Percentiles rank a stretch among this genome's conserved stretches.
phyloP scores from a whole-genome alignment of 495 filamentous ascomycete genomes.

The Podospora pseudopauciseta region DNA sequence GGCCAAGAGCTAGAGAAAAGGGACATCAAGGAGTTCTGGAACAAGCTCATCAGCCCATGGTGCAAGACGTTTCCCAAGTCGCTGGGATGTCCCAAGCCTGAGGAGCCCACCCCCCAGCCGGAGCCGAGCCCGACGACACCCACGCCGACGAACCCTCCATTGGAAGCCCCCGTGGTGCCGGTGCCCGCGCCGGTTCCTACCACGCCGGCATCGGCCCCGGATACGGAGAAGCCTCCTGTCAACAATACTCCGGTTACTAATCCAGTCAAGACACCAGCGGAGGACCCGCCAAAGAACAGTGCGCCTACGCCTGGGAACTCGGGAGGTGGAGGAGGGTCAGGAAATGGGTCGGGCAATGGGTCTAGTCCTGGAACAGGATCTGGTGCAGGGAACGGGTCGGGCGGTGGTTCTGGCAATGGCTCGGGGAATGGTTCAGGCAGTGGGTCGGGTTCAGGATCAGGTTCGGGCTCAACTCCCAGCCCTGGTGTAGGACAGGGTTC shows the following conservation, averaged over 20 bases:
- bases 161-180: neutral
- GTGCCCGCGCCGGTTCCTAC: constrained; percentile 1
- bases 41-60: constrained; percentile 3
- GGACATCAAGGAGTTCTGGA: constrained; percentile 5
- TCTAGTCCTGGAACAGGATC: neutral
- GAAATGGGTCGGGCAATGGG: neutral
- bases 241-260: neutral
- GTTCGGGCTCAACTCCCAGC: constrained; percentile 5
- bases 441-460: constrained; percentile 5
- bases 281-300: neutral
- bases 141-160: neutral
- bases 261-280: neutral
- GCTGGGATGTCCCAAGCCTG: constrained; percentile 2
- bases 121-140: constrained; percentile 9
- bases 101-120: neutral
- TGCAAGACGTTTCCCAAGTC: constrained; percentile 14
- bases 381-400: neutral
- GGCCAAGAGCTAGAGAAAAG: constrained; percentile 5
- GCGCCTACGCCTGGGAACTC: neutral
- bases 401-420: neutral
- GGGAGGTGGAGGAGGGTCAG: neutral
- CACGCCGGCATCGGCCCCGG: neutral
- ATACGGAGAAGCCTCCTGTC: neutral
- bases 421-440: constrained; percentile 12
- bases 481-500: neutral